Evolutionary conservation across 805 yeast genomes (phyloP), one percentile per base, ranked within the genome.

Genomic region (Barnettozyma californica): DNA sequence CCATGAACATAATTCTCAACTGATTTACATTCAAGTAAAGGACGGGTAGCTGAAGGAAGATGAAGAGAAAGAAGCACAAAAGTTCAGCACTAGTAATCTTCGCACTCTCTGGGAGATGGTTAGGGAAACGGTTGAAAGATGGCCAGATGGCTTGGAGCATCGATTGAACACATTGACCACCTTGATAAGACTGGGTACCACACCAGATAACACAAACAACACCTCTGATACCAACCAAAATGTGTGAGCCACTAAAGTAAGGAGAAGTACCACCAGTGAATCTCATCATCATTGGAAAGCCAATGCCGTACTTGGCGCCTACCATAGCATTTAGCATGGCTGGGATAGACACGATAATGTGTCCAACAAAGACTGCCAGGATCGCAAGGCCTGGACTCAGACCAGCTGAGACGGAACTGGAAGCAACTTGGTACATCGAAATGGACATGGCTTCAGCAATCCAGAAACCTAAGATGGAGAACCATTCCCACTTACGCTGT

Each of bases 341-440:
- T 14, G 59, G 59, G 38, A 61, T 48, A 18, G 60, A 55, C 13
- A 62, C 61, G 25, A 63, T 52, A 10, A 62, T 42, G 43, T 63
- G 64, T 4, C 65, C 66, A 20, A 57, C 49, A 13, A 61, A 48
- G 19, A 61, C 49, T 34, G 62, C 62, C 14, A 54, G 43, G 9
- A 61, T 52, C 3, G 67, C 67, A 1, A 56, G 46, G 25, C 89
- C 85, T 83, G 90, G 84, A 13, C 57, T 52, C 68, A 86, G 68
- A 14, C 88, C 87, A 10, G 78, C 79, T 20, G 68, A 64, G 43
- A 81, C 80, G 47, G 88, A 85, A 0, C 88, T 79, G 5, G 88
- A 79, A 5, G 90, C 90, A 53, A 85, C 84, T 67, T 82, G 85
- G 83, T 87, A 84, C 42, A 91, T 84, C 61, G 83, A 84, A 59